phyloP scores from a whole-genome alignment of 2,329 filamentous ascomycete genomes.

The Fusarium duplospermum region DNA sequence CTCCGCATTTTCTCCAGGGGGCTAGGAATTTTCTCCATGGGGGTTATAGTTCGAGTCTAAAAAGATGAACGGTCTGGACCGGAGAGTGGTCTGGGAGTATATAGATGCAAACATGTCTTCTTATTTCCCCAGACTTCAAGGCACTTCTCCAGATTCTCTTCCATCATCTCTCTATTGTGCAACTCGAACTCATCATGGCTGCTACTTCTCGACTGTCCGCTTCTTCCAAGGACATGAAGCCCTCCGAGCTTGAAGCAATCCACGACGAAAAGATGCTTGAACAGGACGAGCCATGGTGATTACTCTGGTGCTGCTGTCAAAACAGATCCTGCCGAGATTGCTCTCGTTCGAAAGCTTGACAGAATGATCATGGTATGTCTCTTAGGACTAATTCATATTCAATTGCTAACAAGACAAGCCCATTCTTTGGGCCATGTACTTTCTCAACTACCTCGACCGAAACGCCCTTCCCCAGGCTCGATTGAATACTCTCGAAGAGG shows the following conservation, averaged over 20 bases:
- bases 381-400: not conserved
- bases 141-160: not conserved
- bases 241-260: not conserved
- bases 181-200: constrained; percentile 1
- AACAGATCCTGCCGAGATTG: constrained; percentile 38
- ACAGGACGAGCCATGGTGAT: not conserved
- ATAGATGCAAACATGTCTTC: constrained; percentile 3
- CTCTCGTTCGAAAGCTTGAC: constrained; percentile 41
- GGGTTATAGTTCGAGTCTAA: not conserved
- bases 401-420: constrained; percentile 14
- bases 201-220: not conserved
- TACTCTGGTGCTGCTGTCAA: constrained; percentile 42
- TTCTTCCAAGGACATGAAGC: constrained; percentile 9
- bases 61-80: not conserved
- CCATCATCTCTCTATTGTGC: not conserved
- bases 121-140: not conserved
- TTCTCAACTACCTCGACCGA: constrained; percentile 41
- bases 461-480: constrained; percentile 40
- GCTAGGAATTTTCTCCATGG: constrained; percentile 1
- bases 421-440: constrained; percentile 40
- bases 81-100: not conserved
- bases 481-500: constrained; percentile 34
- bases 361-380: constrained; percentile 38
- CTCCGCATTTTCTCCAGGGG: constrained; percentile 12
- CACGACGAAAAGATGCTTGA: constrained; percentile 17